Evolutionary conservation across 2,329 filamentous ascomycete genomes (phyloP).

Genomic region (Colletotrichum sp.): DNA sequence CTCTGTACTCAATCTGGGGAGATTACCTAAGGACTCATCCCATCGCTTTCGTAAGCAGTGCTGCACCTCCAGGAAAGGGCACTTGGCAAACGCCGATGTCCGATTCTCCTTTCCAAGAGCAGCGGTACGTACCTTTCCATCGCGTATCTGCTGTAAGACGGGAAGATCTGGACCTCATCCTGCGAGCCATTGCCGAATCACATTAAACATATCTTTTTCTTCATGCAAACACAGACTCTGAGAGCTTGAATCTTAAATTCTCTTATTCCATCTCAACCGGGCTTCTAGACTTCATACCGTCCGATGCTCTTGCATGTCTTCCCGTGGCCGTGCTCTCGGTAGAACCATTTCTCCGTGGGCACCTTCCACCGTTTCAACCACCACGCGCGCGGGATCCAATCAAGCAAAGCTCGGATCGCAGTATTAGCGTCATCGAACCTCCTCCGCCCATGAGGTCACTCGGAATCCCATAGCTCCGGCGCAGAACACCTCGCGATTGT

Average conservation of each 20-base stretch:
- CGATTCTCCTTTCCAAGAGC: not conserved
- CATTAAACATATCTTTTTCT: not conserved
- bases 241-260: not conserved
- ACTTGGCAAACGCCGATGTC: not conserved
- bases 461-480: constrained; percentile 28
- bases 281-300: not conserved
- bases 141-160: not conserved
- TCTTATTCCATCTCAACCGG: not conserved
- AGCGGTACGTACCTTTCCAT: not conserved
- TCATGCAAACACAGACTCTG: not conserved
- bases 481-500: not conserved
- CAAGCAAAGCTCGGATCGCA: not conserved
- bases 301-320: not conserved
- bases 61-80: not conserved
- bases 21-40: not conserved
- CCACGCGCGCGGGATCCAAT: not conserved
- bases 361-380: not conserved
- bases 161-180: not conserved
- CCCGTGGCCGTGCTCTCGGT: constrained; percentile 9
- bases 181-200: not conserved
- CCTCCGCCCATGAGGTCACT: constrained; percentile 27
- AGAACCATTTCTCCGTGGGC: constrained; percentile 11
- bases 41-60: not conserved
- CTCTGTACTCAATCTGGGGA: not conserved
- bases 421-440: constrained; percentile 16